Evolutionary conservation across 2,329 filamentous ascomycete species (phyloP).

Genomic region (Stachybotrys chartarum): DNA sequence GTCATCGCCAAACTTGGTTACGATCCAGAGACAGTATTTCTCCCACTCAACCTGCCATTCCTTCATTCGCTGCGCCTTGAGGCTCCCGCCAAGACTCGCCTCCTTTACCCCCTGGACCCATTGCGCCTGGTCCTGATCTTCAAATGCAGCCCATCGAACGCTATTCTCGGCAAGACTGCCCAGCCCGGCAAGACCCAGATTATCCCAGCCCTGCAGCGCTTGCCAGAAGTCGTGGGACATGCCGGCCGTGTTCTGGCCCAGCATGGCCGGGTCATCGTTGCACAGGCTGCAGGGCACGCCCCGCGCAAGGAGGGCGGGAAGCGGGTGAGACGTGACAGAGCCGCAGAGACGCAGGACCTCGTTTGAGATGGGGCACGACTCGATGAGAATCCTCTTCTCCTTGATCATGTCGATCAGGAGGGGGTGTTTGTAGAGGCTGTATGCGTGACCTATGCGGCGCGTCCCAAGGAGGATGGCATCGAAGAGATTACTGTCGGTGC

Average conservation of each 20-base stretch:
- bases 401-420: conserved; percentile 83
- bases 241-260: conserved; percentile 74
- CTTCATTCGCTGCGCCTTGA: conserved; percentile 65
- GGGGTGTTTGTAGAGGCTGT: conserved; percentile 86
- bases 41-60: conserved; percentile 83
- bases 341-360: conserved; percentile 75
- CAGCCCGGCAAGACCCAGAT: conserved; percentile 79
- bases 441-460: conserved; percentile 82
- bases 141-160: conserved; percentile 81
- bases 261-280: conserved; percentile 86
- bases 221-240: conserved; percentile 96
- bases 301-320: conserved; percentile 76
- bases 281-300: conserved; percentile 78
- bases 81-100: conserved; percentile 62
- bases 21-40: conserved; percentile 83
- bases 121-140: conserved; percentile 63
- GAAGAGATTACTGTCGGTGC: conserved; percentile 75
- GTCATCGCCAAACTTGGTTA: conserved; percentile 66
- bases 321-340: conserved; percentile 68
- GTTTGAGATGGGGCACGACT: conserved; percentile 87
- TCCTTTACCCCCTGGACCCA: conserved; percentile 70
- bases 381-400: conserved; percentile 78
- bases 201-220: conserved; percentile 84
- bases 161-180: conserved; percentile 89
- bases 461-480: conserved; percentile 84